A percentile compares a stretch with the other conserved stretches of the same genome.
phyloP scores from a whole-genome alignment of 306 rosid genomes.

The Oemleria cerasiformis region DNA sequence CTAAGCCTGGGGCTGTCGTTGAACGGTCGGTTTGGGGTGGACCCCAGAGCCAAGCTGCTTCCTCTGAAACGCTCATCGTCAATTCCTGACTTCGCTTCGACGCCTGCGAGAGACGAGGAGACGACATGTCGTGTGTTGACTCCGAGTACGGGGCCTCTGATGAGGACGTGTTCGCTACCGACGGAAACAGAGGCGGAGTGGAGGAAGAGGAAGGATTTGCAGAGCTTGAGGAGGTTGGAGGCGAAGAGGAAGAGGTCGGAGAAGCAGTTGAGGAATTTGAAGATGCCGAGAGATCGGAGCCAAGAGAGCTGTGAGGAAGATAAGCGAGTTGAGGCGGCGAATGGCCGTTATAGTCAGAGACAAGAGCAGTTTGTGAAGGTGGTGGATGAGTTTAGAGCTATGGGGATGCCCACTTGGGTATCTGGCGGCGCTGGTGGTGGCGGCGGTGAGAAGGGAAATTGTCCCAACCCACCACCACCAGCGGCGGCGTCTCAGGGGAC shows the following conservation, averaged over 20 bases:
- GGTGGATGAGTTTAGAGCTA: slow-evolving; percentile 19
- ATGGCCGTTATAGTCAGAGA: slow-evolving; percentile 9
- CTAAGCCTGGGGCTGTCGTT: slow-evolving; percentile 70
- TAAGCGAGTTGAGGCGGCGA: not conserved
- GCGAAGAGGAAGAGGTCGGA: slow-evolving; percentile 63
- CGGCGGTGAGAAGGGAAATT: not conserved
- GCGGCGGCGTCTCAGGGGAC: slow-evolving; percentile 31
- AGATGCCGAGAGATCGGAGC: slow-evolving; percentile 38
- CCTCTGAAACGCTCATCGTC: slow-evolving; percentile 51
- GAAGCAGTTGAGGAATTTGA: slow-evolving; percentile 63
- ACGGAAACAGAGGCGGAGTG: slow-evolving; percentile 60
- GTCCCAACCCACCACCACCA: not conserved
- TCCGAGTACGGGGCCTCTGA: slow-evolving; percentile 25
- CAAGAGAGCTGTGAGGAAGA: slow-evolving; percentile 29
- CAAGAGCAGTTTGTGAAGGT: slow-evolving; percentile 33
- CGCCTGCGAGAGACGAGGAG: slow-evolving; percentile 20
- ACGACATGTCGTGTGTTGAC: slow-evolving; percentile 5
- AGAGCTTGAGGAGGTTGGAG: slow-evolving; percentile 67
- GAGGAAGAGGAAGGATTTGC: slow-evolving; percentile 78
- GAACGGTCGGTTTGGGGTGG: slow-evolving; percentile 77
- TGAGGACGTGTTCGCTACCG: slow-evolving; percentile 66
- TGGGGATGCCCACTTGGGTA: slow-evolving; percentile 27
- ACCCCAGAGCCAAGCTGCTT: slow-evolving; percentile 57
- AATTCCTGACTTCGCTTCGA: slow-evolving; percentile 37
- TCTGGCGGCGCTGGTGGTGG: not conserved